Percentiles rank a stretch among this genome's conserved stretches.
phyloP scores from a whole-genome alignment of 2,329 filamentous ascomycete species.

The Thermoascus crustaceus region DNA sequence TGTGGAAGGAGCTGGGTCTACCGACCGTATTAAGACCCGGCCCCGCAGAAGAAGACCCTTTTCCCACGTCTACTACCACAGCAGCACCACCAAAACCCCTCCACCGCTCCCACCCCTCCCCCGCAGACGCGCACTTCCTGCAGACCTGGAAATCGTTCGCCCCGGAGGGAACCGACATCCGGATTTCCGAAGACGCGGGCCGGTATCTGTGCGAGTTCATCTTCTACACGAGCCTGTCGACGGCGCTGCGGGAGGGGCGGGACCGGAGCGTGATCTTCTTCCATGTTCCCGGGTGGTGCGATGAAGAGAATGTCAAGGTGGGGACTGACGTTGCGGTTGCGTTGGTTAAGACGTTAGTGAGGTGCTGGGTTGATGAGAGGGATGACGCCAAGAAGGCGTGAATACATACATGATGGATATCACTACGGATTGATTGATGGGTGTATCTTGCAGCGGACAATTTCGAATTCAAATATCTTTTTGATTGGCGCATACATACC shows the following conservation, averaged over 20 bases:
- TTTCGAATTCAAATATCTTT: too few relatives aligned
- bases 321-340: conserved; percentile 35
- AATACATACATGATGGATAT: too few relatives aligned
- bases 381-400: neutral
- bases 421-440: too few relatives aligned
- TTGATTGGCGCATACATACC: too few relatives aligned
- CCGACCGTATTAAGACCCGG: conserved; percentile 49
- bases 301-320: conserved; percentile 37
- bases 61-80: conserved; percentile 3
- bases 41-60: conserved; percentile 8
- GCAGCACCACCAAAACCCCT: too few relatives aligned
- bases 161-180: conserved; percentile 31
- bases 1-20: conserved; percentile 44
- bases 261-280: conserved; percentile 55
- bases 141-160: conserved; percentile 25
- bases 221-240: conserved; percentile 60
- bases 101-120: too few relatives aligned
- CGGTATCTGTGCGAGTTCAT: conserved; percentile 72
- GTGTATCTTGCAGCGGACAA: neutral
- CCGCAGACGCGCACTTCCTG: conserved; percentile 27
- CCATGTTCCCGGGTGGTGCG: conserved; percentile 59
- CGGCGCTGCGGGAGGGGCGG: conserved; percentile 21
- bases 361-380: conserved; percentile 30
- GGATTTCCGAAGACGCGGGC: conserved; percentile 62
- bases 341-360: conserved; percentile 36